Base-by-base conservation (phyloP, 805 yeast species). In the Starmerella bombicola region DNA sequence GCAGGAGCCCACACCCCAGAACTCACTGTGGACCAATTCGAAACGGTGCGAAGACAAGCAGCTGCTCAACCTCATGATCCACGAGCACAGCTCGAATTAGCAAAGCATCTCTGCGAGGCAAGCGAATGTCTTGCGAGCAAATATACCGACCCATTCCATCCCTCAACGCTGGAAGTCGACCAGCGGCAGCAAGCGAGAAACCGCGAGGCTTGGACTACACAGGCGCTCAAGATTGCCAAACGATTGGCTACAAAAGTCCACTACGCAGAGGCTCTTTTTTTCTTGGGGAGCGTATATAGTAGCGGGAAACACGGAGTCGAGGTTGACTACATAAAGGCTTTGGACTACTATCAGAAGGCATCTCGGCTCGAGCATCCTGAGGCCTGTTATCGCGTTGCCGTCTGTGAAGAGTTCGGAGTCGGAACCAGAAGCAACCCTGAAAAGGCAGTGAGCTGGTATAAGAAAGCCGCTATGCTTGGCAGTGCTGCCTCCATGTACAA, bases 401-500 rank as follows among this genome's bases (percentile, higher is more conserved):
- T 79, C 24, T 74, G 83, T 52, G 68, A 69, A 52, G 91, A 81
- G 55, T 64, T 78, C 55, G 78, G 82, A 15, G 67, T 71, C 43
- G 79, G 80, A 2, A 62, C 70, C 20, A 51, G 60, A 40, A 54
- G 63, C 30, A 70, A 71, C 50, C 37, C 56, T 17, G 49, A 46
- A n/a, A 64, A 66, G 43, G 76, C 84, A 8, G 58, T 74, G 20
- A 52, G 61, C 12, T 74, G 70, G 61, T 79, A 74, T 58, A 63
- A 66, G 26, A 62, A 65, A 35, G 81, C 84, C 0, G 82, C 86
- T 3, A 59, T 65, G n/a, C 57, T 68, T 18, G 79, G 78, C 4
- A 74, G 71, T 48, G 72, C 70, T 3, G 69, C 76, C 12, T 76
- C 84, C 18, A 78, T 79, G 81, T 79, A 77, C 60, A 78, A 79